Base-by-base conservation (phyloP, 148 eudicot genomes). In the Rhododendron molle region DNA sequence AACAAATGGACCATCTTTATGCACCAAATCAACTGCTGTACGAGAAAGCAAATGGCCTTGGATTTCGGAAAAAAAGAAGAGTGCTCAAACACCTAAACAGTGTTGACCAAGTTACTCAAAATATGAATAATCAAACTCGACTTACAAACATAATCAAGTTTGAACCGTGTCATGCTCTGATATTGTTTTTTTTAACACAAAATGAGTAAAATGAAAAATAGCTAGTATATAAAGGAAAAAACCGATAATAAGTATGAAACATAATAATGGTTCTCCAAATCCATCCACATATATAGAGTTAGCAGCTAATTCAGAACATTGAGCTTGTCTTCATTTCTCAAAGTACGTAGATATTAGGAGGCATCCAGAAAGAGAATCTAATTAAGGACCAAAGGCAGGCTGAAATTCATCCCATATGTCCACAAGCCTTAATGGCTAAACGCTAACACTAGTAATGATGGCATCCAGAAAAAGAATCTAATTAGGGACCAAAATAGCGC, bases 1-100 rank as follows among this genome's bases (percentile, higher is more conserved):
- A 89, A 86, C 85, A 83, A 88, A 21, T 7, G 85, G 43, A 83
- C 85, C 92, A 65, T 84, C 82, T 86, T 83, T 87, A 73, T 86
- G 82, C 85, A 88, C 88, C 85, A 89, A 71, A 83, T 88, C 91
- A 84, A 93, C 93, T 93, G 92, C 91, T 67, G 84, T 54, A 80
- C 32, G n/a, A 13, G 28, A 81, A 80, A 89, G 62, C 34, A 80
- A 80, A 69, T 30, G 73, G 60, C 72, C 32, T 60, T 76, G 28
- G 44, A 60, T 7, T 77, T 83, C 2, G 12, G 4, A 14, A 32
- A 73, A 73, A 2, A 56, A 56, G 62, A 73, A 34, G 36, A 34
- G 12, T 76, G 46, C 44, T 21, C 14, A 76, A 18, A 14, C 13
- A 40, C 7, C 49, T 76, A 40, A 76, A 76, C 23, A 73, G 44